Base-by-base conservation (phyloP, 169 alveolate species). In the Toxoplasma gondii region DNA sequence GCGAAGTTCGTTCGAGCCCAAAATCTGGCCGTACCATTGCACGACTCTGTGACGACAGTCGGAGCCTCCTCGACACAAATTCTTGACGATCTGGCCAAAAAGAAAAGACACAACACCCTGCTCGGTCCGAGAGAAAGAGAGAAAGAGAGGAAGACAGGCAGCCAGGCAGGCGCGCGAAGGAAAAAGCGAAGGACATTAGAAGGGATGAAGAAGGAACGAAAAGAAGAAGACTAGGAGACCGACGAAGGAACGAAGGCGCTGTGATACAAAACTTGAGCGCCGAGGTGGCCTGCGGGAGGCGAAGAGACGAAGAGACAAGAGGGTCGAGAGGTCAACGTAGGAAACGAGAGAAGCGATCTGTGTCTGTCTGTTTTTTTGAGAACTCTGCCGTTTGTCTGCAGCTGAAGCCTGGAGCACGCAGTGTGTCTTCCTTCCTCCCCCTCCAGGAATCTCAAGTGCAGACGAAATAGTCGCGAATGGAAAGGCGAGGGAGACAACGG, bases 1-100 rank as follows among this genome's bases (percentile, higher is more conserved):
- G 54, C 92, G 82, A 53, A 43, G 83, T 36, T 92, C 92, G 49
- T 92, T 82, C 31, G 94, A 81, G 80, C 84, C 41, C 45, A 92
- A 45, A 41, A 92, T 81, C n/a, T 86, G 74, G 34, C 70, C 94
- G 80, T 74, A 92, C 94, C 94, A 92, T 87, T n/a, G 92, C 0
- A 92, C 24, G 69, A 92, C 94, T 39, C 92, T 69, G 41, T 82
- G 86, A 36, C 94, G 64, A 49, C 70, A 82, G 43, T 39, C 91
- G 82, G 44, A 16, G 43, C 94, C 94, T 9, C 54, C 92, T 36
- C 92, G 82, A 87, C 91, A 83, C 36, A 92, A n/a, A 45, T 58
- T 83, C 87, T 92, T 92, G 38, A 92, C 69, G 86, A 92, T 81
- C 92, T 92, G 94, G 36, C 17, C 22, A 58, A 34, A 64, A 81